A percentile compares a stretch with the other conserved stretches of the same genome.
These are phyloP conservation scores for Dioscorea zingiberensis DNA, from an alignment of 106 monocot genomes.

Conservation along the genomic window DNA sequence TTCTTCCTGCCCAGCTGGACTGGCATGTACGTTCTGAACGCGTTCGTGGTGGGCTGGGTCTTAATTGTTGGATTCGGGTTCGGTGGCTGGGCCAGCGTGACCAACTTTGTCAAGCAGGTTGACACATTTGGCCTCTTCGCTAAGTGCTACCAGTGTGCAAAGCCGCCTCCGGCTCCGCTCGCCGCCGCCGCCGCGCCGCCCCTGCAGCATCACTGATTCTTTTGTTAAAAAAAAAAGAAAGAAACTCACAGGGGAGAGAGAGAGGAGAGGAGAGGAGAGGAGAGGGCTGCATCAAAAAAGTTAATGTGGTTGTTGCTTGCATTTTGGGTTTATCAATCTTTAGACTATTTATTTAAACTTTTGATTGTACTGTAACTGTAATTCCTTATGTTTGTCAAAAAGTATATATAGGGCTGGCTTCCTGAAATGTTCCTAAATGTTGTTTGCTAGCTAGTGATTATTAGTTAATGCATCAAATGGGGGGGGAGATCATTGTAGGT, in stretches of 20 bases:
- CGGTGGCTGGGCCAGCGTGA: constrained; percentile 72
- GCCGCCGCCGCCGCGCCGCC: not conserved
- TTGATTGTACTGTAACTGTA: no score
- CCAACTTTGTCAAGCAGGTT: constrained; percentile 61
- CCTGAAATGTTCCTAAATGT: no score
- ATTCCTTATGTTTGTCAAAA: no score
- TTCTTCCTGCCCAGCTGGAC: constrained; percentile 78
- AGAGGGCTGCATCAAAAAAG: not conserved
- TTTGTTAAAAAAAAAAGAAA: not conserved
- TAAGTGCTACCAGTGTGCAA: constrained; percentile 70
- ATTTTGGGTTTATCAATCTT: not conserved
- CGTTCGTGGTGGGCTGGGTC: constrained; percentile 79
- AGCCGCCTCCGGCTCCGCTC: constrained; percentile 8
- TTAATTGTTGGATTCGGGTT: constrained; percentile 76
- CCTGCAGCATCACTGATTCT: not conserved
- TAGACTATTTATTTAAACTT: no score
- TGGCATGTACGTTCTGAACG: constrained; percentile 61
- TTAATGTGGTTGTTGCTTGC: not conserved
- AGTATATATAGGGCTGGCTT: no score
- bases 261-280: not conserved
- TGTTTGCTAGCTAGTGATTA: no score
- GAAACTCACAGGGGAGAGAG: not conserved
- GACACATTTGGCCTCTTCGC: constrained; percentile 67
- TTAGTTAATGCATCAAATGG: no score
- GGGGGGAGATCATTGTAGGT: no score